A percentile compares a stretch with the other conserved stretches of the same genome.
Evolutionary conservation across 768 basidiomycete genomes (phyloP).

Genomic region (Dentipellis sp.): DNA sequence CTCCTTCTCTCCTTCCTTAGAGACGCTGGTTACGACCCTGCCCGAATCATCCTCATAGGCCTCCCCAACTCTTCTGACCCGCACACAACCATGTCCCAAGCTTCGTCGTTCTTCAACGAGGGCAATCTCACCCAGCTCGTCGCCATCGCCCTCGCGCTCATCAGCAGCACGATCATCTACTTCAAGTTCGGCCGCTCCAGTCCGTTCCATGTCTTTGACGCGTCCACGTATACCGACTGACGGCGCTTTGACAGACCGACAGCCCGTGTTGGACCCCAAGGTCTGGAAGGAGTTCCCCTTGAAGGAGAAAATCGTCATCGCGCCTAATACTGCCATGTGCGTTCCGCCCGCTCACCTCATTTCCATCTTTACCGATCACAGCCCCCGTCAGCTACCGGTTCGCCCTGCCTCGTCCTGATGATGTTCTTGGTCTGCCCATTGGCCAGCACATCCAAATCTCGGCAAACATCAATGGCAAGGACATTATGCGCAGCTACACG

Average conservation of each 20-base stretch:
- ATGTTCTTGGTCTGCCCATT: slow-evolving; percentile 86
- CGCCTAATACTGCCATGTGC: slow-evolving; percentile 93
- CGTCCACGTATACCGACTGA: slow-evolving; percentile 1
- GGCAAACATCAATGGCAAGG: slow-evolving; percentile 88
- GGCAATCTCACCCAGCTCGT: slow-evolving; percentile 36
- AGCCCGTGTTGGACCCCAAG: slow-evolving; percentile 63
- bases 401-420: slow-evolving; percentile 61
- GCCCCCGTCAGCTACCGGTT: slow-evolving; percentile 73
- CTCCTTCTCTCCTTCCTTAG: slow-evolving; percentile 35
- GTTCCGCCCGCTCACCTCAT: slow-evolving; percentile 16
- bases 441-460: slow-evolving; percentile 94
- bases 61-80: slow-evolving; percentile 26
- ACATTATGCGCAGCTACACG: slow-evolving; percentile 87
- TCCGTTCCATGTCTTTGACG: slow-evolving; percentile 18
- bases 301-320: slow-evolving; percentile 70
- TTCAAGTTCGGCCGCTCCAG: slow-evolving; percentile 34
- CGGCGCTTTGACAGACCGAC: slow-evolving; percentile 36
- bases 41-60: slow-evolving; percentile 55
- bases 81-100: slow-evolving; percentile 6
- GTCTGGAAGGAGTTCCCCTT: slow-evolving; percentile 82
- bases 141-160: slow-evolving; percentile 41
- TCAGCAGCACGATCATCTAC: slow-evolving; percentile 43
- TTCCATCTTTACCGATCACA: slow-evolving; percentile 2
- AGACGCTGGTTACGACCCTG: slow-evolving; percentile 47
- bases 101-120: slow-evolving; percentile 19